Evolutionary conservation across 805 yeast genomes (phyloP).

Genomic region (Saccharomyces kudriavzevii): DNA sequence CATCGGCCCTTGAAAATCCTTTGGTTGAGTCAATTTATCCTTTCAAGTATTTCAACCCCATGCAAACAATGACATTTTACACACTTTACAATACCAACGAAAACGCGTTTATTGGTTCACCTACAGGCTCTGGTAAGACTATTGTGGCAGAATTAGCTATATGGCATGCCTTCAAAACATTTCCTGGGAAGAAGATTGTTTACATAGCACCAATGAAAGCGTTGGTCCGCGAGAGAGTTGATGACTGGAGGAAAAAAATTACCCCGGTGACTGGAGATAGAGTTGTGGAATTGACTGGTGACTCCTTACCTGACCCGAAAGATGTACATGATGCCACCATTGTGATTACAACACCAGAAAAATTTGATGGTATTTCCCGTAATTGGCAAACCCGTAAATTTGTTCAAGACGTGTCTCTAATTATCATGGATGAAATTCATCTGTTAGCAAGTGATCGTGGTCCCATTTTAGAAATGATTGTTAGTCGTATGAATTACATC

Average conservation of each 20-base stretch:
- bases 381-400: conserved; percentile 80
- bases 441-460: conserved; percentile 96
- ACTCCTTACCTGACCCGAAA: conserved; percentile 77
- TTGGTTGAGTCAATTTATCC: conserved; percentile 62
- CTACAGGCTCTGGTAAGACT: conserved; percentile 98
- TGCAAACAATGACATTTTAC: conserved; percentile 97
- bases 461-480: conserved; percentile 90
- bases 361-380: conserved; percentile 95
- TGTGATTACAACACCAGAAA: conserved; percentile 90
- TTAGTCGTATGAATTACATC: conserved; percentile 66
- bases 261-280: conserved; percentile 86
- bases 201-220: conserved; percentile 94
- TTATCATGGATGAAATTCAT: conserved; percentile 95
- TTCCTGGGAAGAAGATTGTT: conserved; percentile 77
- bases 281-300: conserved; percentile 89
- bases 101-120: conserved; percentile 89
- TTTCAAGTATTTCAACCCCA: conserved; percentile 88
- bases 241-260: conserved; percentile 70
- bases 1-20: conserved; percentile 64
- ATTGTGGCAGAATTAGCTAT: conserved; percentile 94
- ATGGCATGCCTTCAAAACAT: conserved; percentile 87
- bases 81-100: conserved; percentile 71
- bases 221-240: conserved; percentile 91
- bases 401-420: conserved; percentile 71
- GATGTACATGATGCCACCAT: conserved; percentile 80